These are phyloP conservation scores for Termitomyces titanicus DNA, from an alignment of 768 basidiomycete species.

Conservation along the genomic window DNA sequence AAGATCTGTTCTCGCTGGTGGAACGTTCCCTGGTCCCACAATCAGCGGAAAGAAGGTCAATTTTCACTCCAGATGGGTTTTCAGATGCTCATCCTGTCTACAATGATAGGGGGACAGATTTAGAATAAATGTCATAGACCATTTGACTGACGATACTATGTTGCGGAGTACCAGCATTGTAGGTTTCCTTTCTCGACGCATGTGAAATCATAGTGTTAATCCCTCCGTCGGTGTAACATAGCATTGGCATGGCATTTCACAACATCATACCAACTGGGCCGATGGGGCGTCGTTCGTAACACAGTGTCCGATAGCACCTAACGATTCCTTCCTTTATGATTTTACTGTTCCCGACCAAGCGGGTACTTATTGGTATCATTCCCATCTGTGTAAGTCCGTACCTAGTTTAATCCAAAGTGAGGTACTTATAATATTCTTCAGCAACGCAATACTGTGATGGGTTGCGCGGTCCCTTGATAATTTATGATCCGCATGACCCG, in stretches of 20 bases:
- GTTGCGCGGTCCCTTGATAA: constrained; percentile 29
- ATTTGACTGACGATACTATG: constrained; percentile 20
- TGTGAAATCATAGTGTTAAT: background rate
- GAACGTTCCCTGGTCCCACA: constrained; percentile 8
- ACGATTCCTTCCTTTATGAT: constrained; percentile 33
- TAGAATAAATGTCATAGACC: constrained; percentile 21
- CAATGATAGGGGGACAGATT: constrained; percentile 20
- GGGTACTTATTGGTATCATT: constrained; percentile 29
- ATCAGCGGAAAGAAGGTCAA: constrained; percentile 4
- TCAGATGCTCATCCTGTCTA: background rate
- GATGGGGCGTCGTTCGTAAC: constrained; percentile 24
- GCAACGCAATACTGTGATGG: constrained; percentile 49
- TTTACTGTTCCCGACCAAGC: constrained; percentile 24
- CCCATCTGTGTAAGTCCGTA: constrained; percentile 24
- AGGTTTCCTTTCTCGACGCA: background rate
- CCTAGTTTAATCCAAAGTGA: too few relatives aligned
- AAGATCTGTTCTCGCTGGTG: constrained; percentile 8
- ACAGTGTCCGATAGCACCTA: constrained; percentile 39
- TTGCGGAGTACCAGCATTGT: constrained; percentile 20
- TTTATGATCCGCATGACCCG: constrained; percentile 37
- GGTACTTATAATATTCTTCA: background rate
- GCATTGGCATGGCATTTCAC: constrained; percentile 12
- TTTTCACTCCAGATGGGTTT: background rate
- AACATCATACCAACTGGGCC: constrained; percentile 5
- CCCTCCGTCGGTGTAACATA: background rate